Evolutionary conservation across 2,329 filamentous ascomycete species (phyloP), one percentile per base, ranked within the genome.

Genomic region (Alternaria angustiovoidea): DNA sequence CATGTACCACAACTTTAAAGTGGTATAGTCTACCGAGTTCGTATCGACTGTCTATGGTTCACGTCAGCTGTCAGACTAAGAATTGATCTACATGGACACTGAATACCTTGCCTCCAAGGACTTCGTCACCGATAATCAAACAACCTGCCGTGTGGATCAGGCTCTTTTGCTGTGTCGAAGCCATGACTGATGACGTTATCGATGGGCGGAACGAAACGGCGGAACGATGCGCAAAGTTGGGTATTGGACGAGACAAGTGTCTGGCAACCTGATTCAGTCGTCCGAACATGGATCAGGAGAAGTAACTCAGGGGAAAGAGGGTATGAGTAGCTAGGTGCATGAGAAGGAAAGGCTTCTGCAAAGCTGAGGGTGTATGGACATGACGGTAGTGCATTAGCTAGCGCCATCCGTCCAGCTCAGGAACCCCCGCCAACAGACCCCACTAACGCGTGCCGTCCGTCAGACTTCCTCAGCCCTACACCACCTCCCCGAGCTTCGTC

Each of bases 111-210:
- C 95, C 94, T 22, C 93, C 94, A 4, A 98, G 84, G 5, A 98
- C 93, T 79, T 97, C 94, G 80, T 98, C 94, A n/a, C 94, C 94
- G 71, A 99, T 98, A 61, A 99, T 93, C 65, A 98, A 81, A 78
- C 93, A 96, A 57, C 91, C 94, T 11, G 94, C 95, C 47, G 94
- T 97, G 75, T 93, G 89, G 69, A 98, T 96, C 61, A 86, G 88
- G 74, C 89, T 84, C 70, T 85, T 82, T 72, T 85, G 85, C 65
- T 86, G 84, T 53, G 87, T 83, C 36, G 64, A 48, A 32, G 83
- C 81, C 71, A 85, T 83, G 64, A 74, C 70, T 49, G 75, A 74
- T 76, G 78, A 79, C 77, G 77, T 76, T 64, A 76, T 75, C 53
- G 73, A 68, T 22, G 70, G 51, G 39, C 54, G 53, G 36, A 72